Evolutionary conservation across 257 asterid genomes (phyloP).

Genomic region (Lantana camara): DNA sequence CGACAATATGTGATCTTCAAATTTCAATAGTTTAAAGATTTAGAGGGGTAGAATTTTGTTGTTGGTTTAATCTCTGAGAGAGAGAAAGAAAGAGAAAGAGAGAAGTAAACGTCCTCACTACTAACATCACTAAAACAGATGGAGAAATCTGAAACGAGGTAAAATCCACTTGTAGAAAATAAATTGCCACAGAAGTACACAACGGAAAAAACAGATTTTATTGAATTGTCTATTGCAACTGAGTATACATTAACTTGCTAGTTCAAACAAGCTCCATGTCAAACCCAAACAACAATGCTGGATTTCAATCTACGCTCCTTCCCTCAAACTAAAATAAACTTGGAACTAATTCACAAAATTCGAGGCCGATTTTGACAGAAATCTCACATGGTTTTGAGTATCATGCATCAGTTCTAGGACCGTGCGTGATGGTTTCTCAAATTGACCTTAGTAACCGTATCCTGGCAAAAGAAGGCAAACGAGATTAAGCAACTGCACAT

Average conservation of each 20-base stretch:
- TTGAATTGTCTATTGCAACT: background rate
- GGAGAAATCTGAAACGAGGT: background rate
- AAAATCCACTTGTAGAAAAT: background rate
- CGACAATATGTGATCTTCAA: too few species aligned
- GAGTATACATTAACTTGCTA: constrained; percentile 1
- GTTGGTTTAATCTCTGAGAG: too few species aligned
- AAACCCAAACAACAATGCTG: background rate
- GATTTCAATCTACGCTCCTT: constrained; percentile 2
- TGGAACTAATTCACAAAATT: background rate
- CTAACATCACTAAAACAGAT: background rate
- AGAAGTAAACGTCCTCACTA: too few species aligned
- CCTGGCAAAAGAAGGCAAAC: background rate
- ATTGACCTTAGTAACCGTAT: constrained; percentile 17
- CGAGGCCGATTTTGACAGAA: background rate
- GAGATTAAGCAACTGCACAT: background rate
- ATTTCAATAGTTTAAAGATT: too few species aligned
- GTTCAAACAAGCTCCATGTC: too few species aligned
- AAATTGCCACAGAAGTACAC: background rate
- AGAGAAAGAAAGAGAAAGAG: too few species aligned
- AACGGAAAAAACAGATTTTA: background rate
- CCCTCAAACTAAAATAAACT: background rate
- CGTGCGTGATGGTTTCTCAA: background rate
- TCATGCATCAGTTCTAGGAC: background rate
- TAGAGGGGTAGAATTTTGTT: too few species aligned
- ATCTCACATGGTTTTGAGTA: background rate